phyloP scores from a whole-genome alignment of 2,329 filamentous ascomycete species.

The Didymella lethalis region DNA sequence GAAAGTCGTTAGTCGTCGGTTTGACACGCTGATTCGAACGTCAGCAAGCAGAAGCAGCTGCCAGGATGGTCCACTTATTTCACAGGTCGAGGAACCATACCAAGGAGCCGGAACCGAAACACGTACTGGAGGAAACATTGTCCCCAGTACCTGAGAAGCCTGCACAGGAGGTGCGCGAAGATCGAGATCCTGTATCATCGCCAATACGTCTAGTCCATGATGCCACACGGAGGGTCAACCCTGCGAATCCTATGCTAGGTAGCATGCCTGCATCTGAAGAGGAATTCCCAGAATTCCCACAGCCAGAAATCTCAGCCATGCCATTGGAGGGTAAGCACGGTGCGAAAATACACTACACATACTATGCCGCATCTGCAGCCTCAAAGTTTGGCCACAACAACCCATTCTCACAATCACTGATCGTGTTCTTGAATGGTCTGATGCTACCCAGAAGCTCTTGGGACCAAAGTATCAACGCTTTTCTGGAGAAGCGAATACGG shows the following conservation, averaged over 20 bases:
- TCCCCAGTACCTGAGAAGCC: conserved; percentile 14
- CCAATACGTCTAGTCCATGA: conserved; percentile 15
- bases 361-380: conserved; percentile 40
- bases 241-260: conserved; percentile 12
- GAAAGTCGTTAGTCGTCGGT: not conserved
- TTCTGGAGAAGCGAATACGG: conserved; percentile 38
- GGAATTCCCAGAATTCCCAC: conserved; percentile 41
- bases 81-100: conserved; percentile 14
- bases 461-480: conserved; percentile 45
- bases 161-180: conserved; percentile 1
- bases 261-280: conserved; percentile 38
- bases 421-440: conserved; percentile 57
- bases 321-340: conserved; percentile 41
- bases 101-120: conserved; percentile 16
- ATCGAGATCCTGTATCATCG: conserved; percentile 5
- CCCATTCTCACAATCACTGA: conserved; percentile 47
- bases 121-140: conserved; percentile 7
- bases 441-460: conserved; percentile 53
- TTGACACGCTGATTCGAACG: not conserved
- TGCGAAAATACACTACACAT: conserved; percentile 46
- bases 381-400: conserved; percentile 36
- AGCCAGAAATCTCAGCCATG: conserved; percentile 40
- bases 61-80: conserved; percentile 20
- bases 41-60: conserved; percentile 1
- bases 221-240: conserved; percentile 9